These are phyloP conservation scores for Ajuga chamaepitys DNA, from an alignment of 257 asterid species.

Conservation along the genomic window DNA sequence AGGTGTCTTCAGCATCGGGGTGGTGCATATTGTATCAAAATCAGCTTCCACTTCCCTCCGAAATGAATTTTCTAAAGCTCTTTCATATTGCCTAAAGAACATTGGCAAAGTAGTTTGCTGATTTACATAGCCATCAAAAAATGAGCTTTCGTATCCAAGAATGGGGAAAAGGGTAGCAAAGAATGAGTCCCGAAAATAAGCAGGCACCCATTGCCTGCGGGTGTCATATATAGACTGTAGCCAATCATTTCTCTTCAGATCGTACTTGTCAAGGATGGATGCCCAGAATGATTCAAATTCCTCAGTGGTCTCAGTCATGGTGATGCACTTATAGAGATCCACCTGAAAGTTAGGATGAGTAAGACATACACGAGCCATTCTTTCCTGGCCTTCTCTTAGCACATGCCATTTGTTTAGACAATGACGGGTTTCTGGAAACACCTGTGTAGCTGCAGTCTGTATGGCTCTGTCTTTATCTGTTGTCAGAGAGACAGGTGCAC, in stretches of 20 bases:
- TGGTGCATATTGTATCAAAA: slow-evolving; percentile 60
- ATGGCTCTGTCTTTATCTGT: slow-evolving; percentile 63
- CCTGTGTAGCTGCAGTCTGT: slow-evolving; percentile 57
- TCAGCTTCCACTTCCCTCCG: slow-evolving; percentile 84
- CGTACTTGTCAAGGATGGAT: slow-evolving; percentile 66
- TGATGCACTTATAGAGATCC: slow-evolving; percentile 79
- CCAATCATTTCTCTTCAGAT: slow-evolving; percentile 71
- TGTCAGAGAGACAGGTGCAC: slow-evolving; percentile 59
- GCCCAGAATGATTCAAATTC: slow-evolving; percentile 81
- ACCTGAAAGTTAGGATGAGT: slow-evolving; percentile 66
- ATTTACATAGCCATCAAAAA: slow-evolving; percentile 81
- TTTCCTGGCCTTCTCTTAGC: slow-evolving; percentile 74
- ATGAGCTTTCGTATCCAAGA: slow-evolving; percentile 52
- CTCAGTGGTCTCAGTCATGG: slow-evolving; percentile 67
- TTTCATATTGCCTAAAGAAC: slow-evolving; percentile 91
- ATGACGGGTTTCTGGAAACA: slow-evolving; percentile 63
- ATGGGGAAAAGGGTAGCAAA: slow-evolving; percentile 52
- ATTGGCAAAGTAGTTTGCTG: slow-evolving; percentile 78
- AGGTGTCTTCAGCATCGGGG: slow-evolving; percentile 76
- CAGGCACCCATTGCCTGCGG: slow-evolving; percentile 88
- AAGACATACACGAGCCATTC: slow-evolving; percentile 56
- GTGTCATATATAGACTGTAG: slow-evolving; percentile 65
- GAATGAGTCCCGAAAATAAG: slow-evolving; percentile 73
- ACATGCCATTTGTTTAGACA: slow-evolving; percentile 76
- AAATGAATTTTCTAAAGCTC: slow-evolving; percentile 69